These are phyloP conservation scores for Penicillium angulare DNA, from an alignment of 495 filamentous ascomycete species.

Conservation along the genomic window DNA sequence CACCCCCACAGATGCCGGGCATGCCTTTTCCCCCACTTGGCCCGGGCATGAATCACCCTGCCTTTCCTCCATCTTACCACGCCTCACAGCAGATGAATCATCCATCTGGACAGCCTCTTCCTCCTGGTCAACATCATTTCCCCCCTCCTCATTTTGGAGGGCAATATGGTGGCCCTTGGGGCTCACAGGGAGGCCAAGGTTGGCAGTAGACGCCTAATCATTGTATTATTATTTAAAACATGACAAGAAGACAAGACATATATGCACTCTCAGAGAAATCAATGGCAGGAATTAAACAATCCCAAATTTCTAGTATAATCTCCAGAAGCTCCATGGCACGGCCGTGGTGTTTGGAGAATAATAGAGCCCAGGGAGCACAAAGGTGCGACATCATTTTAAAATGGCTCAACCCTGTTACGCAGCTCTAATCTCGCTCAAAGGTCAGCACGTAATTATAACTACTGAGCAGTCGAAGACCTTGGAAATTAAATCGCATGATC, in stretches of 20 bases:
- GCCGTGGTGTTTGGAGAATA: no score
- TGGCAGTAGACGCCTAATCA: background rate
- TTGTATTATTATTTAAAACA: background rate
- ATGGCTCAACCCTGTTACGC: no score
- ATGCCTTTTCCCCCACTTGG: constrained; percentile 22
- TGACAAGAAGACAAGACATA: no score
- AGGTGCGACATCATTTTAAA: no score
- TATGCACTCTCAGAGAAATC: background rate
- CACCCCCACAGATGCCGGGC: constrained; percentile 27
- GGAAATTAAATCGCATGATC: no score
- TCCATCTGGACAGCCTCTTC: constrained; percentile 30
- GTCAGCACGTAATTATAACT: no score
- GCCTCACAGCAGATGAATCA: constrained; percentile 20
- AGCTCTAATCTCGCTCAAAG: no score
- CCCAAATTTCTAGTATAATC: no score
- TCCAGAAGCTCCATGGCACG: no score
- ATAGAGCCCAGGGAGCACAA: no score
- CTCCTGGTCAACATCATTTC: constrained; percentile 38
- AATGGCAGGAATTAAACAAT: no score
- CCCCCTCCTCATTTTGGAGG: constrained; percentile 34
- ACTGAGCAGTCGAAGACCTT: no score
- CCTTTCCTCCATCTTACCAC: constrained; percentile 26
- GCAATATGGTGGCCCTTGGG: constrained; percentile 23
- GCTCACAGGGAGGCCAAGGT: background rate
- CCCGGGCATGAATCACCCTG: constrained; percentile 18